Percentiles rank a stretch among this genome's conserved stretches.
These are phyloP conservation scores for Grammothele lineata DNA, from an alignment of 768 basidiomycete species.

Conservation along the genomic window DNA sequence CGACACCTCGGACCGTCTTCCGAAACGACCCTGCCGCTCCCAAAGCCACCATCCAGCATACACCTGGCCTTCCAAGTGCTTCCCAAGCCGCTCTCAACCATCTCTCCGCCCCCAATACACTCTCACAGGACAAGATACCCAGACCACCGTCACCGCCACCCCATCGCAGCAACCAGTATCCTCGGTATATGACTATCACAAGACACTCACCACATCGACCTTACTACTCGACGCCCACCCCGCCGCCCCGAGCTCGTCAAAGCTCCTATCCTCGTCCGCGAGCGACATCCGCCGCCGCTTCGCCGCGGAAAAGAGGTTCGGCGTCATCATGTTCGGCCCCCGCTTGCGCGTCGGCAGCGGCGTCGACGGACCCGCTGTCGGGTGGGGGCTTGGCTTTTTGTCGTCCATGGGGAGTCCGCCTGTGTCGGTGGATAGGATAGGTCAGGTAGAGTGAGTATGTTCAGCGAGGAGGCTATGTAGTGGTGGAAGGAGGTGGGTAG, in stretches of 20 bases:
- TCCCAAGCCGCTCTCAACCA: too few species aligned
- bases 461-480: too few species aligned
- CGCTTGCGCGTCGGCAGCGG: conserved; percentile 18
- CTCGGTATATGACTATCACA: too few species aligned
- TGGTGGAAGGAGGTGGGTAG: not conserved
- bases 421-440: too few species aligned
- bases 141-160: conserved; percentile 13
- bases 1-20: too few species aligned
- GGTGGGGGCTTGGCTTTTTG: conserved; percentile 1
- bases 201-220: conserved; percentile 35
- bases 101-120: too few species aligned
- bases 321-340: conserved; percentile 30
- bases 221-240: conserved; percentile 23
- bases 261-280: conserved; percentile 8
- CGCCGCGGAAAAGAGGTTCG: conserved; percentile 33
- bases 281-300: conserved; percentile 40
- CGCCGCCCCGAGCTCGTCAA: not conserved
- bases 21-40: too few species aligned
- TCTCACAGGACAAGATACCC: too few species aligned
- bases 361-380: conserved; percentile 5
- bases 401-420: too few species aligned
- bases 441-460: too few species aligned
- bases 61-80: too few species aligned
- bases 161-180: conserved; percentile 13
- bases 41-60: too few species aligned